Evolutionary conservation across 2,329 filamentous ascomycete species (phyloP).

Genomic region (Aspergillus ibericus): DNA sequence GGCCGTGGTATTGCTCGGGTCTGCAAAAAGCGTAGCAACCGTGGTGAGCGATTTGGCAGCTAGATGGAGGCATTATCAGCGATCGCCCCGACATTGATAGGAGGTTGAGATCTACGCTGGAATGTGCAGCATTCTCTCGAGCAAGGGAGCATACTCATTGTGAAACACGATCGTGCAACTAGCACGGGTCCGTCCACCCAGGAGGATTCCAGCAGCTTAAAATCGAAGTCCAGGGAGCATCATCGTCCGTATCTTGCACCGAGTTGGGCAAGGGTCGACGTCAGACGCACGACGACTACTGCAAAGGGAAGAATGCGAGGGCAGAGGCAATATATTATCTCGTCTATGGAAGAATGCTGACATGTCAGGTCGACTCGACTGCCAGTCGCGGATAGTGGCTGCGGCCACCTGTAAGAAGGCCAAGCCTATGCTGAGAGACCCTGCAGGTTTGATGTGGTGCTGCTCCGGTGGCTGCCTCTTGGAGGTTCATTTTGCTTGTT

Average conservation of each 20-base stretch:
- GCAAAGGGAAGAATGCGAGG: slow-evolving; percentile 3
- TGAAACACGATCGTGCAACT: background rate
- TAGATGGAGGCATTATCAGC: slow-evolving; percentile 19
- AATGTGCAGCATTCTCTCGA: slow-evolving; percentile 4
- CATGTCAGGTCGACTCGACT: slow-evolving; percentile 3
- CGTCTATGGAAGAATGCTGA: slow-evolving; percentile 5
- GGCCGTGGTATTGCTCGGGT: slow-evolving; percentile 32
- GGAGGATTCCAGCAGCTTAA: slow-evolving; percentile 3
- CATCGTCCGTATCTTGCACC: background rate
- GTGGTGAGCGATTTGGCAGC: slow-evolving; percentile 30
- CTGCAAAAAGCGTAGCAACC: slow-evolving; percentile 38
- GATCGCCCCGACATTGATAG: background rate
- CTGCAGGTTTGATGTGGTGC: background rate
- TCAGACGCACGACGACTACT: background rate
- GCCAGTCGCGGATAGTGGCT: slow-evolving; percentile 1
- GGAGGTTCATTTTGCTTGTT: background rate
- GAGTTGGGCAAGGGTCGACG: background rate
- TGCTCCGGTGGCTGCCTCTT: background rate
- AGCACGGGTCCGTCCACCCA: background rate
- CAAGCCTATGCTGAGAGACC: background rate
- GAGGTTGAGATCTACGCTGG: background rate
- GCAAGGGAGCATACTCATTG: slow-evolving; percentile 2
- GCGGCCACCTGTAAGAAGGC: background rate
- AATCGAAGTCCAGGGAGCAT: background rate
- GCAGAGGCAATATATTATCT: background rate